Evolutionary conservation across 1,284 basidiomycete genomes (phyloP), one percentile per base, ranked within the genome.

Genomic region (Fomes fomentarius): DNA sequence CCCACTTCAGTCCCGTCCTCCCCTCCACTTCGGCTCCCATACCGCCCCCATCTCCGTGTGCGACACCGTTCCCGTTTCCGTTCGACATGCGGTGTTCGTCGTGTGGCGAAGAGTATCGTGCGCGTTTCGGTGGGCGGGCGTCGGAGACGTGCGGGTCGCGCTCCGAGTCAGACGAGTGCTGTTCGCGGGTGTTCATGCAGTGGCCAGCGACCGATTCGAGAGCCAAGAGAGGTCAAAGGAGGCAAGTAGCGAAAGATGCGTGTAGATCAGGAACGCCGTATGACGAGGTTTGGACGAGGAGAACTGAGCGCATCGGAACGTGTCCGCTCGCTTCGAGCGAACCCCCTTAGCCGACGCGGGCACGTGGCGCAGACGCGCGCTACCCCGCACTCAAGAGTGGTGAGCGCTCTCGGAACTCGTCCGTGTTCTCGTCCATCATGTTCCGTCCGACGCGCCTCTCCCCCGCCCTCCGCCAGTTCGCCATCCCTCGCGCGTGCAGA

Each of bases 101-200:
- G 45, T 40, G 45, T 9, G 56, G 56, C 4, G 44, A 54, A 19
- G 63, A 62, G 50, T 55, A 65, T 50, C 72, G 70, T 3, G 66
- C 64, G 48, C 72, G 69, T 53, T 73, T 73, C 22, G 57, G 31
- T 17, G 70, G 66, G n/a, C 63, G 67, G 30, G 38, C 24, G 38
- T 62, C 60, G 34, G 52, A n/a, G 48, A 22, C 38, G n/a, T 52
- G 57, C n/a, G 45, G 47, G 47, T 71, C 69, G 41, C 57, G 57
- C 33, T 71, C 70, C 14, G 65, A 66, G 58, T 66, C 66, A 14
- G 67, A 63, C 30, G 64, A 60, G 38, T 58, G 61, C 26, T 60
- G 57, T 11, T 61, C 54, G 41, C 47, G 56, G 47, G 47, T 52
- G 45, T 66, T 67, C 59, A 66, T 67, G 31, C 33, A 30, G 43